Conservation (phyloP, 345 rosid species). For the Hibiscus mutabilis region DNA sequence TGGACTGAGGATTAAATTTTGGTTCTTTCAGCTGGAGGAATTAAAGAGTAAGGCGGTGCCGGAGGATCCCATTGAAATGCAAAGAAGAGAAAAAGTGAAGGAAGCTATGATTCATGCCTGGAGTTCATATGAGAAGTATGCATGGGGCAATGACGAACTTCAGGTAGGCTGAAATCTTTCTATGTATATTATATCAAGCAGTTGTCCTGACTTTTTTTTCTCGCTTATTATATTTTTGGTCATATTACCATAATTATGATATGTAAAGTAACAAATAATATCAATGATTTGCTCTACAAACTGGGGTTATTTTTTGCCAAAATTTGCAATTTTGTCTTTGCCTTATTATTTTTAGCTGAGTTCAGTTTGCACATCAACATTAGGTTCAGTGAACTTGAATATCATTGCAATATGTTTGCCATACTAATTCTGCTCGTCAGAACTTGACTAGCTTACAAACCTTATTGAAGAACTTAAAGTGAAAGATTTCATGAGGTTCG, state of each 20-base stretch:
- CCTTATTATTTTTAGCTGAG: not conserved
- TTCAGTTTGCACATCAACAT: not conserved
- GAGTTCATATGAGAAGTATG: conserved; percentile 92
- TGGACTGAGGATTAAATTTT: not conserved
- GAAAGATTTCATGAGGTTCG: not conserved
- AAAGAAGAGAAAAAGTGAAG: conserved; percentile 82
- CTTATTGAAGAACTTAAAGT: not conserved
- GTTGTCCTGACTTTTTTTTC: not conserved
- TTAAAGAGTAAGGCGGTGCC: not conserved
- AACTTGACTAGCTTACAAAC: not conserved
- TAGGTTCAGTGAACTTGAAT: not conserved
- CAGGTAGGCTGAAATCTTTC: conserved; percentile 39
- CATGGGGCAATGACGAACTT: conserved; percentile 97
- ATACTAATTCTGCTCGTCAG: not conserved
- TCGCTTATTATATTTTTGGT: not conserved
- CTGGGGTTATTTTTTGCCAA: not conserved
- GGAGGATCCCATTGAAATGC: conserved; percentile 44
- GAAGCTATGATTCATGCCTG: conserved; percentile 98
- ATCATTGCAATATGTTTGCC: not conserved
- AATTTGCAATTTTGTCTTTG: not conserved
- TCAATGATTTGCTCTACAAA: not conserved
- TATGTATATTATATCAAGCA: not conserved
- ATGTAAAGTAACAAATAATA: not conserved
- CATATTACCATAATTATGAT: not conserved
- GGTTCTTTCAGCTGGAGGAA: conserved; percentile 15